Evolutionary conservation across 1,284 basidiomycete species (phyloP), one percentile per base, ranked within the genome.

Genomic region (Peniophora sp.): DNA sequence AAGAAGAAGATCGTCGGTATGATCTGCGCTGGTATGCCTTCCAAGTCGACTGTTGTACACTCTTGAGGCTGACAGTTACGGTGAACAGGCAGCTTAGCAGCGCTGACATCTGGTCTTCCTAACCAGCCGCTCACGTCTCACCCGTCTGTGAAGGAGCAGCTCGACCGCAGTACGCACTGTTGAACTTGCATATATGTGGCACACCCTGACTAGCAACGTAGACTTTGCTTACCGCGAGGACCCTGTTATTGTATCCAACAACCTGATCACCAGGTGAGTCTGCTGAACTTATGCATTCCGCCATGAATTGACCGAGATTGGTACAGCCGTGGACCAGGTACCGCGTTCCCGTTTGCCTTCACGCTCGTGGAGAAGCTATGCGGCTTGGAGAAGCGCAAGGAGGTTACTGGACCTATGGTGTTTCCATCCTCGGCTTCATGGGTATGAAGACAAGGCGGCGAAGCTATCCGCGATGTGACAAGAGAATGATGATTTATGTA

Each of bases 221-320:
- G 89, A 72, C 6, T 94, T 87, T 57, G 76, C 82, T 0, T 94
- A 94, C 65, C 77, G 74, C 2, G 90, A 93, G 53, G 81, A 88
- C 2, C 63, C 85, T 1, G 90, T 94, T 9, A 89, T 92, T 27
- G 70, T 87, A 14, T 85, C 87, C 2, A 78, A 77, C 1, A 85
- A 82, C 49, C 72, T 94, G 5, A 74, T 94, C 35, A 91, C 89
- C 16, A 89, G 85, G 89, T 86, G 54, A 44, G 67, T 57, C 51
- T 20, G 16, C 5, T 6, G 8, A 8, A 16, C 38, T n/a, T n/a
- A 32, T 32, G 27, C n/a, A n/a, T n/a, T n/a, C n/a, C 10, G n/a
- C 20, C 16, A 45, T 45, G 22, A 12, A 32, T 52, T 39, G 25
- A 14, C 34, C 19, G 12, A 3, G 16, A 24, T 9, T 17, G 14